Conservation (phyloP, 2,329 filamentous ascomycete species). For the Dryadomyces quercus-mongolicae region DNA sequence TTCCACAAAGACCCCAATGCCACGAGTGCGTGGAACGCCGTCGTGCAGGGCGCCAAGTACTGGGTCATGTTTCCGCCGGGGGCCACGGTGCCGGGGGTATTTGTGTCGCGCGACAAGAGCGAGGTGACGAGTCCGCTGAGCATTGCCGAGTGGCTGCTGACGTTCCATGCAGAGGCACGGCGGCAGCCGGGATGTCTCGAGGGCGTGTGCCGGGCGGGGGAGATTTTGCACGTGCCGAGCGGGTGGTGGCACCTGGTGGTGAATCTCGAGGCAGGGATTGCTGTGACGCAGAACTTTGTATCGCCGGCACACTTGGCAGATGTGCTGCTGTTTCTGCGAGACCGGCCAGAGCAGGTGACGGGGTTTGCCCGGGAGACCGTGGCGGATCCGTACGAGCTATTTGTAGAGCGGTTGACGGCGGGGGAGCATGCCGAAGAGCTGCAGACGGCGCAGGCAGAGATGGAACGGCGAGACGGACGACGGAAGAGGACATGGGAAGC, state of each 20-base stretch:
- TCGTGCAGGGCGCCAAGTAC: constrained; percentile 82
- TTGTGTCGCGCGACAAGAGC: constrained; percentile 76
- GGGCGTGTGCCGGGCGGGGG: constrained; percentile 71
- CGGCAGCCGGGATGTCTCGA: constrained; percentile 66
- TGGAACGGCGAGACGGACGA: constrained; percentile 48
- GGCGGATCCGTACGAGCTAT: constrained; percentile 60
- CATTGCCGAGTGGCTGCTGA: constrained; percentile 92
- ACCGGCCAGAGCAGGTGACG: constrained; percentile 76
- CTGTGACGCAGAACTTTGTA: constrained; percentile 92
- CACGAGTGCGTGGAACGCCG: constrained; percentile 85
- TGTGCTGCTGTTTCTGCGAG: constrained; percentile 66
- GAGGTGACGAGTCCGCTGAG: constrained; percentile 90
- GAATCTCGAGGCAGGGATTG: constrained; percentile 74
- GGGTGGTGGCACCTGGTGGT: constrained; percentile 97
- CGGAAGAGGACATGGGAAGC: constrained; percentile 83
- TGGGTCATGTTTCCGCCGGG: constrained; percentile 96
- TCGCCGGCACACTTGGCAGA: constrained; percentile 61
- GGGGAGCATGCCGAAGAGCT: constrained; percentile 53
- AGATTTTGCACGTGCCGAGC: constrained; percentile 83
- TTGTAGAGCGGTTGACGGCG: constrained; percentile 54
- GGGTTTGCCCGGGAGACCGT: constrained; percentile 59
- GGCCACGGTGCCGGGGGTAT: constrained; percentile 73
- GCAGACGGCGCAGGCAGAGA: constrained; percentile 42
- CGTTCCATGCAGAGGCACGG: constrained; percentile 77
- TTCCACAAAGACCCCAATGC: constrained; percentile 79